Evolutionary conservation across 1,139 yeast species (phyloP).

Genomic region (Meyerozyma athensensis): DNA sequence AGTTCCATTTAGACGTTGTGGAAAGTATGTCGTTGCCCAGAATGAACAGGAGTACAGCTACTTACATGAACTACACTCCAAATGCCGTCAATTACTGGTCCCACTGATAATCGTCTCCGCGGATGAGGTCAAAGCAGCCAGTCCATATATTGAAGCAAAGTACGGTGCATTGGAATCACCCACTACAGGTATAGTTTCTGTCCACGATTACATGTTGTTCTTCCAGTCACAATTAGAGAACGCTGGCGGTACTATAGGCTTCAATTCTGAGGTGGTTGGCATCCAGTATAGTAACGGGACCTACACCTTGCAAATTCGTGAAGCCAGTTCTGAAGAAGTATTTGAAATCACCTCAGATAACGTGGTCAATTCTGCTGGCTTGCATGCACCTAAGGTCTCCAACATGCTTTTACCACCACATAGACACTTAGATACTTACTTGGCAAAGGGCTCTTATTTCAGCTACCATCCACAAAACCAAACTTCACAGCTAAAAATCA

Average conservation of each 20-base stretch:
- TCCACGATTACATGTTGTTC: slow-evolving; percentile 68
- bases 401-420: slow-evolving; percentile 65
- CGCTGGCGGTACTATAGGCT: slow-evolving; percentile 60
- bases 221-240: slow-evolving; percentile 49
- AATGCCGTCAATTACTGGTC: slow-evolving; percentile 47
- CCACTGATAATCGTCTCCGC: slow-evolving; percentile 55
- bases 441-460: slow-evolving; percentile 83
- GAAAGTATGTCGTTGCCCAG: slow-evolving; percentile 90
- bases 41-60: slow-evolving; percentile 56
- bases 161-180: slow-evolving; percentile 71
- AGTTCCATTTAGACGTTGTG: slow-evolving; percentile 60
- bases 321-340: slow-evolving; percentile 27
- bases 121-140: slow-evolving; percentile 38
- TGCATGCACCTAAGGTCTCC: slow-evolving; percentile 64
- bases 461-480: slow-evolving; percentile 46
- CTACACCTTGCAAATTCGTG: slow-evolving; percentile 29
- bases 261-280: slow-evolving; percentile 52
- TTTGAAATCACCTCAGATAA: slow-evolving; percentile 49
- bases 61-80: slow-evolving; percentile 47
- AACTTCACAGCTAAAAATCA: slow-evolving; percentile 20
- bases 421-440: slow-evolving; percentile 54
- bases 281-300: slow-evolving; percentile 27
- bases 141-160: slow-evolving; percentile 64
- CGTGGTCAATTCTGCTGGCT: slow-evolving; percentile 75
- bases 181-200: slow-evolving; percentile 78